Conservation (phyloP, 2,329 filamentous ascomycete genomes). For the Coniochaeta sp. region DNA sequence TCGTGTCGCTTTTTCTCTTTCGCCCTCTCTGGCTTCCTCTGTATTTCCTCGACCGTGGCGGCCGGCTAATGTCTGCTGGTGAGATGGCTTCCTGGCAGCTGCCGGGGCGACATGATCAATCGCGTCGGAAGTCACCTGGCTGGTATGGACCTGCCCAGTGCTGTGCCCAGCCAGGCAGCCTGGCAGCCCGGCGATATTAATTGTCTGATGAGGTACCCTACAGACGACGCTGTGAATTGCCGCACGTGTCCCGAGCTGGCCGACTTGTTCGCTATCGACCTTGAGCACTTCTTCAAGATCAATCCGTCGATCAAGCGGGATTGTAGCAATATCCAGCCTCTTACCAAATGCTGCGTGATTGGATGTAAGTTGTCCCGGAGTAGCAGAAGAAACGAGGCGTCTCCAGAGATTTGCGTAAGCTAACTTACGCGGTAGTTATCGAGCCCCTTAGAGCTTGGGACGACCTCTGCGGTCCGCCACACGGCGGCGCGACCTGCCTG, state of each 20-base stretch:
- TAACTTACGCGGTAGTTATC: slow-evolving; percentile 9
- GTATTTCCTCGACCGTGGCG: background rate
- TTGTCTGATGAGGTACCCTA: too few species aligned
- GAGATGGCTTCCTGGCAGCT: too few species aligned
- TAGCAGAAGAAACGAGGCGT: too few species aligned
- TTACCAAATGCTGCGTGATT: slow-evolving; percentile 19
- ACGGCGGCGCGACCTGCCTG: slow-evolving; percentile 22
- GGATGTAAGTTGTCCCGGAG: slow-evolving; percentile 20
- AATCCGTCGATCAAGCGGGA: slow-evolving; percentile 19
- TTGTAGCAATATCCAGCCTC: slow-evolving; percentile 19
- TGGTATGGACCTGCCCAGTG: too few species aligned
- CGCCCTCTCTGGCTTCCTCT: background rate
- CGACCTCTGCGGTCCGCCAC: slow-evolving; percentile 19
- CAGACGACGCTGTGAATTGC: slow-evolving; percentile 12
- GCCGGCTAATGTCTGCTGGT: too few species aligned
- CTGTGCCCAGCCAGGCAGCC: too few species aligned
- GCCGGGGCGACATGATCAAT: too few species aligned
- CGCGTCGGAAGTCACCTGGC: too few species aligned
- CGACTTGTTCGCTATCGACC: slow-evolving; percentile 11
- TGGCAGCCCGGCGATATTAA: too few species aligned
- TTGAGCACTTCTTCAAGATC: slow-evolving; percentile 17
- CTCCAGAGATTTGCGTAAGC: background rate
- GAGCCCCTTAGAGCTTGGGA: slow-evolving; percentile 15
- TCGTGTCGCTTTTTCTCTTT: background rate
- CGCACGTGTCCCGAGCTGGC: slow-evolving; percentile 18